A percentile compares a stretch with the other conserved stretches of the same genome.
Conservation (phyloP, 768 basidiomycete species). For the Lyophyllum semitale region DNA sequence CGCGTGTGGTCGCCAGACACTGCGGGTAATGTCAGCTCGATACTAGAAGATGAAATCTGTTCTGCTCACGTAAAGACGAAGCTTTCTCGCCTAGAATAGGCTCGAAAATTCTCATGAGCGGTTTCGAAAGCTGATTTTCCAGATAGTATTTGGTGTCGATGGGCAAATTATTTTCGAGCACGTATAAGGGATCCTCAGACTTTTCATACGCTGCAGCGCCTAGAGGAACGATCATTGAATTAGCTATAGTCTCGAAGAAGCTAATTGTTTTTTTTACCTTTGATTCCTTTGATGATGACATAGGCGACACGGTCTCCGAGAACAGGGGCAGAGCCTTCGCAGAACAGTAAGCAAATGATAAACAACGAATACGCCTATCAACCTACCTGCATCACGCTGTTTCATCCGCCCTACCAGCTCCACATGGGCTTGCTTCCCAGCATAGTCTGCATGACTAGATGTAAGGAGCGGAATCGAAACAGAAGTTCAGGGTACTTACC, state of each 20-base stretch:
- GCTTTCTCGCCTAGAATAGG: constrained; percentile 96
- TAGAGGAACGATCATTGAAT: constrained; percentile 23
- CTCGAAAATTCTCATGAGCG: constrained; percentile 96
- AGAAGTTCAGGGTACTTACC: constrained; percentile 42
- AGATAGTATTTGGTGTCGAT: constrained; percentile 98
- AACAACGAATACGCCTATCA: constrained; percentile 10
- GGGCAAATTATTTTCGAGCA: constrained; percentile 96
- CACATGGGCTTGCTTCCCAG: constrained; percentile 94
- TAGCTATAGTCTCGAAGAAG: neutral
- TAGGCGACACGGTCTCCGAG: constrained; percentile 98
- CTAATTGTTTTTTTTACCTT: constrained; percentile 58
- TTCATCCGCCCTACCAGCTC: constrained; percentile 96
- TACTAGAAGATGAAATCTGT: constrained; percentile 2
- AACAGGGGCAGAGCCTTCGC: constrained; percentile 88
- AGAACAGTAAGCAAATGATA: neutral
- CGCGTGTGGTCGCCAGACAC: constrained; percentile 97
- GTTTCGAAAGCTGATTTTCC: constrained; percentile 97
- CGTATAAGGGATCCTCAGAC: constrained; percentile 96
- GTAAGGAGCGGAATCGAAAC: neutral
- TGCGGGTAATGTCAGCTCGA: constrained; percentile 30
- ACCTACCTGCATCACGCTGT: constrained; percentile 83
- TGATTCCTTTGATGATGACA: constrained; percentile 96
- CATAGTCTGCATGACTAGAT: constrained; percentile 63
- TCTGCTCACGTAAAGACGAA: constrained; percentile 67
- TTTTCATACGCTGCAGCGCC: constrained; percentile 98